A percentile compares a stretch with the other conserved stretches of the same genome.
These are phyloP conservation scores for Vigna nakashimae DNA, from an alignment of 306 rosid species.

Conservation along the genomic window DNA sequence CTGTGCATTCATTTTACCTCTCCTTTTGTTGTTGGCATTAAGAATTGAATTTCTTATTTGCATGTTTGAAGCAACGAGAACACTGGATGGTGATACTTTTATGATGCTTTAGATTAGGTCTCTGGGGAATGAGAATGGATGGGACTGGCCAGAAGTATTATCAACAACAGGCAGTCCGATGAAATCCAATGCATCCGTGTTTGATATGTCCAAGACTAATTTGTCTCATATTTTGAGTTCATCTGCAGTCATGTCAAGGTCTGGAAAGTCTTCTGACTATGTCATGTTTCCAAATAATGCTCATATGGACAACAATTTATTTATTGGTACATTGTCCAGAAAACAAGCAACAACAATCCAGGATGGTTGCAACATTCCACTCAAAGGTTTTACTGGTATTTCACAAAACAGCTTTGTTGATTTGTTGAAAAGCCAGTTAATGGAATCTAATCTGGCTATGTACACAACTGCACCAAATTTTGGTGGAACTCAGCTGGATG, in stretches of 20 bases:
- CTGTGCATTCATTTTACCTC: conserved; percentile 17
- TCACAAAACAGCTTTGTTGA: conserved; percentile 45
- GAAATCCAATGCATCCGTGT: conserved; percentile 53
- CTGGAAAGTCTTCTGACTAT: conserved; percentile 54
- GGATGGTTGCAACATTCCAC: conserved; percentile 47
- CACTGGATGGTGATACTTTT: conserved; percentile 80
- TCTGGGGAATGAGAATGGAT: conserved; percentile 67
- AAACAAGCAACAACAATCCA: conserved; percentile 45
- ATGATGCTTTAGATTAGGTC: conserved; percentile 89
- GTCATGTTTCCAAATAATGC: conserved; percentile 44
- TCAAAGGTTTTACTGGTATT: conserved; percentile 52
- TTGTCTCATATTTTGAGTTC: conserved; percentile 49
- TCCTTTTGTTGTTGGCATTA: conserved; percentile 54
- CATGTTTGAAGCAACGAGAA: conserved; percentile 72
- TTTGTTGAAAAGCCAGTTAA: conserved; percentile 38
- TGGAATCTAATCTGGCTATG: conserved; percentile 43
- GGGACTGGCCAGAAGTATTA: conserved; percentile 85
- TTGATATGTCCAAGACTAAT: conserved; percentile 51
- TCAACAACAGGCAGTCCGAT: conserved; percentile 58
- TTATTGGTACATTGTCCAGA: conserved; percentile 52
- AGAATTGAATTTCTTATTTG: conserved; percentile 66
- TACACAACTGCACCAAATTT: conserved; percentile 41
- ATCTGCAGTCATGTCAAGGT: conserved; percentile 53
- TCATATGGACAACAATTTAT: conserved; percentile 47
- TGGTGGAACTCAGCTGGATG: conserved; percentile 47